Base-by-base conservation (phyloP, 306 rosid species). In the Dicorynia guianensis region DNA sequence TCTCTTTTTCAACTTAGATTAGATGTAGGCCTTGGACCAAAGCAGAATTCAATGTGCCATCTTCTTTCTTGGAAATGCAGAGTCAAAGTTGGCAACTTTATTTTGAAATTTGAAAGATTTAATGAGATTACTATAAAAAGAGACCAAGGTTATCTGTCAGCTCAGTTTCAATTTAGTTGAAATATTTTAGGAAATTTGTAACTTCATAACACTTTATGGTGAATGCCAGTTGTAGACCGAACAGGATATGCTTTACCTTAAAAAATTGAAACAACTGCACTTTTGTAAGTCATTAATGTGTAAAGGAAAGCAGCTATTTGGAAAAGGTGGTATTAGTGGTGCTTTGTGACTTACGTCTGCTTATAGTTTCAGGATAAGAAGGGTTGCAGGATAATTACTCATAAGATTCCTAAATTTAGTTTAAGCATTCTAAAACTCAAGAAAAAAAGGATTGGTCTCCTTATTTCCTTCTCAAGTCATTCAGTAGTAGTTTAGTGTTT, bases 21-120 rank as follows among this genome's bases (percentile, higher is more conserved):
- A n/a, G 43, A 67, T 74, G 20, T 60, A 52, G 44, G 50, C 58
- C 44, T 63, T 46, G 70, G 39, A 60, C 67, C 20, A 48, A 74
- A 47, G 61, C 67, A 12, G 74, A 61, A 72, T 59, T n/a, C 48
- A 39, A 52, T 33, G 38, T 55, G 55, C 15, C 47, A 2, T 11
- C 13, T 19, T 35, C 44, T 48, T 67, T 36, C 5, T 62, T 25
- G 54, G 71, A 74, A 39, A 47, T 73, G 18, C 17, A 8, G 11
- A 25, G 67, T 42, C 36, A 7, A 59, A 35, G 43, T 69, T 33
- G 50, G 50, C 59, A 50, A 39, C 33, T 14, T 12, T 54, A 49
- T 49, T 73, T 30, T 64, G 46, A 74, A 77, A 68, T 73, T 30
- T 64, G 46, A 74, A 77, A 68, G 17, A 63, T 12, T 17, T 53